Percentiles rank a stretch among this genome's conserved stretches.
Conservation (phyloP, 768 basidiomycete genomes). For the Boletus edulis region DNA sequence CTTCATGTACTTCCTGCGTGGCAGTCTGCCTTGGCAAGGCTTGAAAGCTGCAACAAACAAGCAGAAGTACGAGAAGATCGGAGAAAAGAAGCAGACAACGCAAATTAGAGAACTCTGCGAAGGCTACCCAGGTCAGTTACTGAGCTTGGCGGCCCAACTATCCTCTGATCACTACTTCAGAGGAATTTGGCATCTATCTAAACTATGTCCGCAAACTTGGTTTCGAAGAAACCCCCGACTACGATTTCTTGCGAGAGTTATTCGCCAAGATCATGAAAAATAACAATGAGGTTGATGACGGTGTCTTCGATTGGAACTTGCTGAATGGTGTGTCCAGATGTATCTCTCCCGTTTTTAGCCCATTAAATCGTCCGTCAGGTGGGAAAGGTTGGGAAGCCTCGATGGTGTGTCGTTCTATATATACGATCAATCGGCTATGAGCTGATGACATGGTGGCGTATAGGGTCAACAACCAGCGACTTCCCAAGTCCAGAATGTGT, state of each 20-base stretch:
- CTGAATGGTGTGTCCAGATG: conserved; percentile 60
- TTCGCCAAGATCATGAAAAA: conserved; percentile 94
- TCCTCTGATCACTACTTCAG: conserved; percentile 40
- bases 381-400: conserved; percentile 95
- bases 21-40: conserved; percentile 98
- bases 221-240: conserved; percentile 98
- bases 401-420: conserved; percentile 47
- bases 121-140: conserved; percentile 79
- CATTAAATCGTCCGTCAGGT: conserved; percentile 39
- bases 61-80: conserved; percentile 99
- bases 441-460: conserved; percentile 7
- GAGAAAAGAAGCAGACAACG: conserved; percentile 99
- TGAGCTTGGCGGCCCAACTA: background rate
- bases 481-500: conserved; percentile 59
- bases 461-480: conserved; percentile 66
- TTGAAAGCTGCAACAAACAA: conserved; percentile 99
- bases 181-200: conserved; percentile 97
- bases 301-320: conserved; percentile 94
- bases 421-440: background rate
- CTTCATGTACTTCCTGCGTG: conserved; percentile 99
- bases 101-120: conserved; percentile 97
- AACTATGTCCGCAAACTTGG: conserved; percentile 99
- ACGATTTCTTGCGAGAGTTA: conserved; percentile 94
- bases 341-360: background rate
- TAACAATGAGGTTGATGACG: conserved; percentile 88